Evolutionary conservation across 768 basidiomycete species (phyloP).

Genomic region (Serpula lacrymans): DNA sequence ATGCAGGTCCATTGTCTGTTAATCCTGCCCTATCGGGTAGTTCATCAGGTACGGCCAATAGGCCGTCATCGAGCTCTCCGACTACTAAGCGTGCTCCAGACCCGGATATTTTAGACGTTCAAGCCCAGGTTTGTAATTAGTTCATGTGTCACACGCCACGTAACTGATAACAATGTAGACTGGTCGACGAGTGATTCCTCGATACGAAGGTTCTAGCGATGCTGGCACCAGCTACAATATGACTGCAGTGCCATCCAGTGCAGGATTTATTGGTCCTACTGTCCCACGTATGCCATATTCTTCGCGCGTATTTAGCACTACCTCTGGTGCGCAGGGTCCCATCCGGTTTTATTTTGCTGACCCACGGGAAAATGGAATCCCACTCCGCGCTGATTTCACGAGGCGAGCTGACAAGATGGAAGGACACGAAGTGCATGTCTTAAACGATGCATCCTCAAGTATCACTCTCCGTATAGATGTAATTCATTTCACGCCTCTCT

Average conservation of each 20-base stretch:
- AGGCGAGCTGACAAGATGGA: slow-evolving; percentile 51
- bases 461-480: slow-evolving; percentile 76
- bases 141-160: slow-evolving; percentile 8
- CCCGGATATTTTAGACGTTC: slow-evolving; percentile 4
- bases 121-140: slow-evolving; percentile 9
- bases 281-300: slow-evolving; percentile 23
- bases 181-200: slow-evolving; percentile 15
- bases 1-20: too few relatives aligned
- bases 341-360: slow-evolving; percentile 58
- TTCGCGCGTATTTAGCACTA: slow-evolving; percentile 4
- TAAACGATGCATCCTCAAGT: slow-evolving; percentile 57
- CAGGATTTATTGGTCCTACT: slow-evolving; percentile 6
- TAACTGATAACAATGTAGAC: slow-evolving; percentile 17
- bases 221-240: slow-evolving; percentile 10
- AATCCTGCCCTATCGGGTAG: neutral
- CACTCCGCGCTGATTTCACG: slow-evolving; percentile 58
- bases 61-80: slow-evolving; percentile 14
- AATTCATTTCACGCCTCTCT: slow-evolving; percentile 6
- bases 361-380: slow-evolving; percentile 56
- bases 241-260: neutral
- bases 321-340: slow-evolving; percentile 39
- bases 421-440: slow-evolving; percentile 56
- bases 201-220: slow-evolving; percentile 8
- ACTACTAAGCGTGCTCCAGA: slow-evolving; percentile 12
- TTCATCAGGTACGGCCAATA: slow-evolving; percentile 9